Percentiles rank a stretch among this genome's conserved stretches.
These are phyloP conservation scores for Trichoderma aggressivum DNA, from an alignment of 2,329 filamentous ascomycete species.

Conservation along the genomic window DNA sequence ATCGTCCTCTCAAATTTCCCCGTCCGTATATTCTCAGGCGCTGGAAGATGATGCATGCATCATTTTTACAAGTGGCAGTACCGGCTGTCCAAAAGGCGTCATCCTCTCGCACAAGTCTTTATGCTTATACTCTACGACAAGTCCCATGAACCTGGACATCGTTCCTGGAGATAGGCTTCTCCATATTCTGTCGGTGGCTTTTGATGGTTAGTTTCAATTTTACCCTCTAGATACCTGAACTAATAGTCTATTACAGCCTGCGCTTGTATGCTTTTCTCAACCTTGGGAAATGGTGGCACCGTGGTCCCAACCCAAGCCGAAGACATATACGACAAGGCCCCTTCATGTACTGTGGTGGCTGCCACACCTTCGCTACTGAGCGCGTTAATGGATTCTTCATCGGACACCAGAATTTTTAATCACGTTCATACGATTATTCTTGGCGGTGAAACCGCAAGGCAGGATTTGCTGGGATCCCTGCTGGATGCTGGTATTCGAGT, in stretches of 20 bases:
- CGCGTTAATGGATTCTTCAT: background rate
- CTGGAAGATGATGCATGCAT: constrained; percentile 4
- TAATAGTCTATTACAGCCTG: background rate
- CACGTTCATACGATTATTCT: constrained; percentile 9
- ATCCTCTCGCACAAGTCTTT: constrained; percentile 11
- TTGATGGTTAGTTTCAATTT: background rate
- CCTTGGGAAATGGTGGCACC: constrained; percentile 4
- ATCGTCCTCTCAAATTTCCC: background rate
- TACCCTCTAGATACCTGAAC: background rate
- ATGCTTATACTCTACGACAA: constrained; percentile 7
- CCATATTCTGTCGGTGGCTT: constrained; percentile 13
- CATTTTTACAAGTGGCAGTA: constrained; percentile 17
- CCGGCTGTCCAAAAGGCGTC: constrained; percentile 8
- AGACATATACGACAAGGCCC: constrained; percentile 10
- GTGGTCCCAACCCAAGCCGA: constrained; percentile 6
- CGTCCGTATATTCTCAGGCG: background rate
- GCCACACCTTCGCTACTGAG: constrained; percentile 11
- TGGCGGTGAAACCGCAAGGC: constrained; percentile 6
- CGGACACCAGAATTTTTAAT: background rate
- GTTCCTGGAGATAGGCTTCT: constrained; percentile 9
- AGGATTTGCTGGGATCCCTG: background rate
- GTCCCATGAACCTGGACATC: constrained; percentile 13
- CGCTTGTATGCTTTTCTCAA: constrained; percentile 17
- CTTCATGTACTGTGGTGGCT: constrained; percentile 14
- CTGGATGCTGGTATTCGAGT: constrained; percentile 12